A percentile compares a stretch with the other conserved stretches of the same genome.
Conservation (phyloP, 179 eudicot species). For the Silene noctiflora region DNA sequence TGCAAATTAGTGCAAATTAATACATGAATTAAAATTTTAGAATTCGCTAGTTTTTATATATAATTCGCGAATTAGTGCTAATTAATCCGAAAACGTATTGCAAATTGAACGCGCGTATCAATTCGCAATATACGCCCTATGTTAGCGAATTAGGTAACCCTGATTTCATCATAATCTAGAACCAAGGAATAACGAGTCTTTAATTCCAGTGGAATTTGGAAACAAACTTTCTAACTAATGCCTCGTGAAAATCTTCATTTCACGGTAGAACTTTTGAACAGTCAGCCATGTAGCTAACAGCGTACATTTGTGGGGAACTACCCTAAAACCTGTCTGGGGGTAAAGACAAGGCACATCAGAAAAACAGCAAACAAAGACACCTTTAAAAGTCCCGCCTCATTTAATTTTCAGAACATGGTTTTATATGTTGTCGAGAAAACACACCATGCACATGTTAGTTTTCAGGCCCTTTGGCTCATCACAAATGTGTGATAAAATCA, state of each 20-base stretch:
- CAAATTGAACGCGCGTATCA: no score
- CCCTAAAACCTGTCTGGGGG: not conserved
- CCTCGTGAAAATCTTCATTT: not conserved
- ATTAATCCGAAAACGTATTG: no score
- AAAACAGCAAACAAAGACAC: not conserved
- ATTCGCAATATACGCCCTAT: no score
- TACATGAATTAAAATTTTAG: no score
- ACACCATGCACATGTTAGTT: constrained; percentile 96
- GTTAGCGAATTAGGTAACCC: no score
- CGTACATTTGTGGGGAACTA: not conserved
- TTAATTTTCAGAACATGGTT: not conserved
- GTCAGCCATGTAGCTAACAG: not conserved
- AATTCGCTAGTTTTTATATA: no score
- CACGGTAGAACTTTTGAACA: not conserved
- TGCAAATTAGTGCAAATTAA: no score
- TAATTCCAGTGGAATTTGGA: no score
- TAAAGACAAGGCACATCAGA: not conserved
- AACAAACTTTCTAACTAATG: not conserved
- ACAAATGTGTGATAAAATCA: constrained; percentile 91
- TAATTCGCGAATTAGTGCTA: no score
- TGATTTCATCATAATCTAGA: no score
- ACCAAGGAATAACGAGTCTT: no score
- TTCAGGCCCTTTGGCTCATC: constrained; percentile 99
- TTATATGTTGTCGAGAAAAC: constrained; percentile 18
- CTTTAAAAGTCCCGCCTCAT: not conserved